Conservation (phyloP, 148 eudicot genomes). For the Fagopyrum esculentum region DNA sequence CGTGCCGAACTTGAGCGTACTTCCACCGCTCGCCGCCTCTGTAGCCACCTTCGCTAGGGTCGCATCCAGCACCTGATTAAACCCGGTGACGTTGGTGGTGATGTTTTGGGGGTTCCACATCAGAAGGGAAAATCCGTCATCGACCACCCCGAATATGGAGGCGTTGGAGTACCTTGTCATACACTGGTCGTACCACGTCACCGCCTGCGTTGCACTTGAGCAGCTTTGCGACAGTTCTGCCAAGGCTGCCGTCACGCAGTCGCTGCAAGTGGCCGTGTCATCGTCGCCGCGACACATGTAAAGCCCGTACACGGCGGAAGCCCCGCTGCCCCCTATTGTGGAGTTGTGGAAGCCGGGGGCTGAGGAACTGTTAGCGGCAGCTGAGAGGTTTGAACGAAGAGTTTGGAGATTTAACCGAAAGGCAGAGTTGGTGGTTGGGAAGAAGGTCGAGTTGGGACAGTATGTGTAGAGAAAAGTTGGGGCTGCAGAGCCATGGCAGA, state of each 20-base stretch:
- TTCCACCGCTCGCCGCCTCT: no score
- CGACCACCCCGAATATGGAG: conserved; percentile 5
- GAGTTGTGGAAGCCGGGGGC: conserved; percentile 13
- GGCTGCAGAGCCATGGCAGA: no score
- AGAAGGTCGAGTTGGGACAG: conserved; percentile 22
- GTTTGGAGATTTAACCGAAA: conserved; percentile 33
- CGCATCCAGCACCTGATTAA: background rate
- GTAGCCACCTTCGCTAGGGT: no score
- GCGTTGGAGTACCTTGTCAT: conserved; percentile 21
- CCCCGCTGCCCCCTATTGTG: background rate
- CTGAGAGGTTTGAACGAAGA: conserved; percentile 29
- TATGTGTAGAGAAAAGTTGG: background rate
- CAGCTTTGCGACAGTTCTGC: conserved; percentile 13
- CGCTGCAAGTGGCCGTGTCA: conserved; percentile 11
- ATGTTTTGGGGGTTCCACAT: background rate
- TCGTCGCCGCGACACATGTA: conserved; percentile 32
- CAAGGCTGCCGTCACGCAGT: conserved; percentile 23
- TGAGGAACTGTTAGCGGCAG: conserved; percentile 16
- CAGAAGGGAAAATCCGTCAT: rapidly evolving
- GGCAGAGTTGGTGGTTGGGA: conserved; percentile 13
- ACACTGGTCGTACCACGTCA: conserved; percentile 29
- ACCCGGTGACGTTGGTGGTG: background rate
- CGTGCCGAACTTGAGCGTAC: no score
- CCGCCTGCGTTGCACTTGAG: conserved; percentile 13
- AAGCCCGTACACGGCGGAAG: conserved; percentile 17